Evolutionary conservation across 2,329 filamentous ascomycete species (phyloP).

Genomic region (Penicillium verrucosum): DNA sequence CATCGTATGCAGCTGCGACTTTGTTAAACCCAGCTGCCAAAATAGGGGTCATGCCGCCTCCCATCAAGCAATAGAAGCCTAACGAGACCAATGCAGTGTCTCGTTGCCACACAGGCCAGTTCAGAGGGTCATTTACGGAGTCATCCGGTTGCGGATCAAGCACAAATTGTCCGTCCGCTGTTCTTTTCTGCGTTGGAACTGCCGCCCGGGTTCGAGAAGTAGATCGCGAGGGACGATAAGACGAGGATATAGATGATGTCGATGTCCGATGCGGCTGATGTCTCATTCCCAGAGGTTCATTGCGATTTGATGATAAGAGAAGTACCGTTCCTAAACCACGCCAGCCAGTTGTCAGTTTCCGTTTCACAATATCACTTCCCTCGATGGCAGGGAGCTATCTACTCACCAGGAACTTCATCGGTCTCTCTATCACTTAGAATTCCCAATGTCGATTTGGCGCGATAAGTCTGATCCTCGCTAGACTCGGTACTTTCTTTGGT

Average conservation of each 20-base stretch:
- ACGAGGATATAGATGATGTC: constrained; percentile 52
- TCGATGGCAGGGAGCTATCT: neutral
- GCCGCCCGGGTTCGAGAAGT: constrained; percentile 36
- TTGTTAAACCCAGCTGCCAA: constrained; percentile 86
- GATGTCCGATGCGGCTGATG: constrained; percentile 61
- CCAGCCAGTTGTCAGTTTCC: neutral
- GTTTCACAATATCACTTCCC: neutral
- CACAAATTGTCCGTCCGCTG: constrained; percentile 76
- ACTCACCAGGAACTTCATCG: constrained; percentile 79
- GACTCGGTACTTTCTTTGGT: constrained; percentile 1
- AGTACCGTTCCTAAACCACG: constrained; percentile 55
- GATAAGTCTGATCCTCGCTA: constrained; percentile 26
- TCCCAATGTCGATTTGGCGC: constrained; percentile 62
- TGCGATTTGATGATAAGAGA: constrained; percentile 58
- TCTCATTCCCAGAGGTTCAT: constrained; percentile 60
- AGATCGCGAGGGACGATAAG: constrained; percentile 40
- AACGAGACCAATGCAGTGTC: constrained; percentile 76
- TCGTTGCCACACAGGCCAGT: constrained; percentile 81
- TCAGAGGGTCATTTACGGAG: constrained; percentile 83
- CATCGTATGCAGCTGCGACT: constrained; percentile 64
- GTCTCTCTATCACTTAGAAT: constrained; percentile 77
- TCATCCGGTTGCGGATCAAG: constrained; percentile 91
- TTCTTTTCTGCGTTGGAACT: constrained; percentile 62
- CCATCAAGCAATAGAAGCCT: constrained; percentile 89
- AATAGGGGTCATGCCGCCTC: constrained; percentile 87